Base-by-base conservation (phyloP, 805 yeast genomes). In the Starmerella bombi region DNA sequence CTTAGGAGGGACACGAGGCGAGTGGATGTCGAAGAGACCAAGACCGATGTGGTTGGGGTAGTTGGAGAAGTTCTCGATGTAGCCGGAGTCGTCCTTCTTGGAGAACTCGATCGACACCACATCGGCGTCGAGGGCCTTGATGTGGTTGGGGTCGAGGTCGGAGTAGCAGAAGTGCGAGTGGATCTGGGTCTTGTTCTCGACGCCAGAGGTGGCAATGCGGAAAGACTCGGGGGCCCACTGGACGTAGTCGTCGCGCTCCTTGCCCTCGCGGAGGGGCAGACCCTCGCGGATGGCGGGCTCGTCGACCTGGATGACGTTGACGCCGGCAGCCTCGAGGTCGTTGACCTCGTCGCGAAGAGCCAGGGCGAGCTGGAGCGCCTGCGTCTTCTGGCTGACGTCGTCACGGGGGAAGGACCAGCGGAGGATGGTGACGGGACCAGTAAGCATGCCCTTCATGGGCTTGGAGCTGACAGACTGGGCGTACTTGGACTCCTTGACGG, bases 331-430 rank as follows among this genome's bases (percentile, higher is more conserved):
- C 75, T 91, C 98, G 66, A 91, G 82, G 66, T 91, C 98, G 62
- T 79, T 73, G 59, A 91, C 98, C 76, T 91, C 98, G 61, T 91
- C 98, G 73, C 97, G 84, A 63, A 91, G 75, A 57, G 97, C 97
- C 61, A 91, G 74, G 64, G 93, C 93, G 63, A 91, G 80, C 76
- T 91, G 98, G 66, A 81, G 75, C 57, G 96, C 84, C 74, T 91
- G 98, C 55, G 76, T 74, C 72, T 81, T 75, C 71, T 81, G 86
- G 50, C 93, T 72, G 56, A 88, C 80, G 61, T 91, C 98, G 65
- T 86, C 88, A 80, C 98, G 84, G 74, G 98, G 98, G 96, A 91
- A 91, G 58, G 98, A 91, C 98, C 98, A 91, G 78, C 98, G 83
- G 67, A 91, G 80, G 71, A 93, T 84, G 64, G 98, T 91, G 60